A percentile compares a stretch with the other conserved stretches of the same genome.
These are phyloP conservation scores for Anthoceros angustus DNA, from an alignment of 225 moss, liverwort and hornwort species.

Conservation along the genomic window DNA sequence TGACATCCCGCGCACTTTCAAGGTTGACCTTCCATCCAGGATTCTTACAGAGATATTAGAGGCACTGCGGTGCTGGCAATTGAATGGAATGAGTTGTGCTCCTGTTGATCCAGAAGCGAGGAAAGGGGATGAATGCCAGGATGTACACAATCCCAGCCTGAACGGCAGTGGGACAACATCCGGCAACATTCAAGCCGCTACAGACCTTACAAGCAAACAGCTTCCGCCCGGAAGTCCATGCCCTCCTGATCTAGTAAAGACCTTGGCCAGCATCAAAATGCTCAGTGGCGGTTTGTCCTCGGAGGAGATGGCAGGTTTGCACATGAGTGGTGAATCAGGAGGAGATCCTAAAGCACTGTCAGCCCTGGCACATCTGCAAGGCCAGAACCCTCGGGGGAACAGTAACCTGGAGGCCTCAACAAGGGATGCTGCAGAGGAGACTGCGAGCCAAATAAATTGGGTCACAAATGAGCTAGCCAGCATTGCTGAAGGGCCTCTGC, in stretches of 20 bases:
- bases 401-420: not conserved
- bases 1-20: conserved; percentile 31
- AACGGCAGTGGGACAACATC: too few species aligned
- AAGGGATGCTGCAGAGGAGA: not conserved
- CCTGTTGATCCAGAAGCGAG: not conserved
- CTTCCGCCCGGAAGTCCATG: not conserved
- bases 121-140: not conserved
- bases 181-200: not conserved
- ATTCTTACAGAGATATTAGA: conserved; percentile 33
- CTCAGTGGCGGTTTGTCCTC: not conserved
- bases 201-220: not conserved
- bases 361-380: too few species aligned
- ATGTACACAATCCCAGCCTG: too few species aligned
- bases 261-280: not conserved
- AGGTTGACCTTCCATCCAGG: conserved; percentile 51
- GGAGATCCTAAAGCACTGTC: too few species aligned
- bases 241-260: not conserved
- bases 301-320: not conserved
- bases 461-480: not conserved
- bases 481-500: not conserved
- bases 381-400: not conserved
- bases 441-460: not conserved
- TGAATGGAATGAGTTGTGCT: not conserved
- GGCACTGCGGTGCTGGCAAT: conserved; percentile 9
- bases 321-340: not conserved